Base-by-base conservation (phyloP, 192 early-diverging fungal species). In the Fimicolochytrium jonesii region DNA sequence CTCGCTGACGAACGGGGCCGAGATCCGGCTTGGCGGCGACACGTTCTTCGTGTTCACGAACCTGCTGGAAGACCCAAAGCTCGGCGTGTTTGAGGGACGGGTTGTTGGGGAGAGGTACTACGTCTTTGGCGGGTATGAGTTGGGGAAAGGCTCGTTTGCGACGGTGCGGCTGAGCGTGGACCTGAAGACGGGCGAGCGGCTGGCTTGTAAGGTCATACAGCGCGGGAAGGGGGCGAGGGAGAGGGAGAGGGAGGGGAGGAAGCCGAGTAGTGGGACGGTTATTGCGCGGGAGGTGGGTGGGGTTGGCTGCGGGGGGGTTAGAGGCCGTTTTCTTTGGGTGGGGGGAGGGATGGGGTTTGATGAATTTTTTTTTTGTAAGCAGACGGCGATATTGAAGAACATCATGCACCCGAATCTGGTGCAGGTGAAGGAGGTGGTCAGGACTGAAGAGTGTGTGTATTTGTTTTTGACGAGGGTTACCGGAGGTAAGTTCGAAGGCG, bases 391-490 rank as follows among this genome's bases (percentile, higher is more conserved):
- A 34, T 33, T 68, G 28, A 56, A 68, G 35, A 35, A 58, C 13
- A 35, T 68, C 23, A 48, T 2, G n/a, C 66, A 68, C 32, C 66
- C 66, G 5, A 68, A 68, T 37, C 52, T 68, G 17, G 57, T 68
- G 4, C 57, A 34, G 25, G 48, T 68, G 29, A 13, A 53, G 34
- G 57, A 68, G 31, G 32, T 60, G 22, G 48, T 68, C 11, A 11
- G 15, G 15, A 41, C 56, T 10, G 35, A 60, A n/a, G 4, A n/a
- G 20, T 18, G 17, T 11, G 56, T 60, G 15, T 61, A 46, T 25
- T 51, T 68, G 35, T 52, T 68, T 20, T 33, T 68, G 35, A 68
- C 66, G 26, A 29, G 58, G 22, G 49, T 68, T 18, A 28, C 46
- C 11, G 66, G 66, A 30, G 66, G 59, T 61, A 50, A 9, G 23